Evolutionary conservation across 768 basidiomycete genomes (phyloP).

Genomic region (Vararia minispora): DNA sequence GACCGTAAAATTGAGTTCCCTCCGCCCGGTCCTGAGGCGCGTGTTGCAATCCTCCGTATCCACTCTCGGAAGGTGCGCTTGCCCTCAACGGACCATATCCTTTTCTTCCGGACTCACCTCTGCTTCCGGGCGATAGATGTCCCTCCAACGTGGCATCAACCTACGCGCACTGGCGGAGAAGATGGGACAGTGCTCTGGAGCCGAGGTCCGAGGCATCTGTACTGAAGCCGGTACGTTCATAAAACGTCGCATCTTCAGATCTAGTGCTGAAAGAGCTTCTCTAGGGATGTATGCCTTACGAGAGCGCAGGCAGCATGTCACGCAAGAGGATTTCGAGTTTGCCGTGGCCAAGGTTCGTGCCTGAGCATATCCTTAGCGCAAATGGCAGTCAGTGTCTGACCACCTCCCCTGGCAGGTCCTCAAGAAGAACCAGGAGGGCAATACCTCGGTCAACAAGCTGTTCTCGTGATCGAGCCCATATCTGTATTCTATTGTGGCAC

Average conservation of each 20-base stretch:
- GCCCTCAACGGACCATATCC: too few species aligned
- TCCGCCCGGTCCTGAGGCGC: conserved; percentile 92
- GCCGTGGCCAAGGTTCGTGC: conserved; percentile 81
- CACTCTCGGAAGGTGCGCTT: conserved; percentile 82
- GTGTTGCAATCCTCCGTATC: conserved; percentile 93
- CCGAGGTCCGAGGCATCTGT: conserved; percentile 94
- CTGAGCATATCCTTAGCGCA: background rate
- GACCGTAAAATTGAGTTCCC: conserved; percentile 98
- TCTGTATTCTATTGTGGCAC: background rate
- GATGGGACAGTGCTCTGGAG: conserved; percentile 98
- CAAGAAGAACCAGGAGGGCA: conserved; percentile 95
- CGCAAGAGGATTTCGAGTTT: conserved; percentile 98
- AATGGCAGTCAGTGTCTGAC: background rate
- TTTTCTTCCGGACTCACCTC: background rate
- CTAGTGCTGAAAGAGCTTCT: too few species aligned
- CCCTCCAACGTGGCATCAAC: conserved; percentile 93
- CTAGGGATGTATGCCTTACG: conserved; percentile 93
- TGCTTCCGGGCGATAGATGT: conserved; percentile 56
- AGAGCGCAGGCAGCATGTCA: conserved; percentile 93
- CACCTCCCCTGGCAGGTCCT: conserved; percentile 38
- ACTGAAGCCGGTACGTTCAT: conserved; percentile 75
- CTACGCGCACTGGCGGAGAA: conserved; percentile 93
- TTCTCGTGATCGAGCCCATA: conserved; percentile 49
- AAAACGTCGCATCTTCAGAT: too few species aligned
- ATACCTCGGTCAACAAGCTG: conserved; percentile 89